A percentile compares a stretch with the other conserved stretches of the same genome.
Conservation (phyloP, 106 monocot genomes). For the Dendrobium officinale region DNA sequence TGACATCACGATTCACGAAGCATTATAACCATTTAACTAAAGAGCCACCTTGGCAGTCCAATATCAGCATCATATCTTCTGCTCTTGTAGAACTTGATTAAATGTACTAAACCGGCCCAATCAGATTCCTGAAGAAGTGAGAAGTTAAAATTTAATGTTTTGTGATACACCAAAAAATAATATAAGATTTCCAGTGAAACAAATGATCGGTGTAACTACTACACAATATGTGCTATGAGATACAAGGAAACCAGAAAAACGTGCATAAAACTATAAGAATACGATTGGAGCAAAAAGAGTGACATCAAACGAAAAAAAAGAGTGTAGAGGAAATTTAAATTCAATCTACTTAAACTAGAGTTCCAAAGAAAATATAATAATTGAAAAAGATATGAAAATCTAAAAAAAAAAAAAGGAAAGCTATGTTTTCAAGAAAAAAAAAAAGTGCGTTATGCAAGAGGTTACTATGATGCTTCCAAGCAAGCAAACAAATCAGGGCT, state of each 20-base stretch:
- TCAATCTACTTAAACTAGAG: neutral
- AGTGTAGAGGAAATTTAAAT: neutral
- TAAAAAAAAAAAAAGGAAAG: neutral
- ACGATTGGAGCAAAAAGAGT: neutral
- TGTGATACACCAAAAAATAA: neutral
- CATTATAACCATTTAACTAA: slow-evolving; percentile 8
- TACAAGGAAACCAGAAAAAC: neutral
- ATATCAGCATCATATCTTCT: slow-evolving; percentile 89
- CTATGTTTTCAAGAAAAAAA: neutral
- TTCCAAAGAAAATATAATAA: too few species aligned
- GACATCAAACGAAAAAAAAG: neutral
- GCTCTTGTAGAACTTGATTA: slow-evolving; percentile 87
- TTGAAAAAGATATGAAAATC: too few species aligned
- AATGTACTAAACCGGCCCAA: slow-evolving; percentile 69
- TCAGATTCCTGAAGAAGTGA: slow-evolving; percentile 54
- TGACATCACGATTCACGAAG: neutral
- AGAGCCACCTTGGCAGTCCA: slow-evolving; percentile 77
- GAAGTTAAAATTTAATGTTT: neutral
- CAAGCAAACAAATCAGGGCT: neutral
- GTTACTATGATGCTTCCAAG: neutral
- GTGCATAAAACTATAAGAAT: neutral
- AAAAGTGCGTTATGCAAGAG: neutral
- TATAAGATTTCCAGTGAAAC: neutral
- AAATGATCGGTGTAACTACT: neutral
- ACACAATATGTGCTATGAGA: neutral